Conservation (phyloP, 2,329 filamentous ascomycete species). For the Fusarium sp. region DNA sequence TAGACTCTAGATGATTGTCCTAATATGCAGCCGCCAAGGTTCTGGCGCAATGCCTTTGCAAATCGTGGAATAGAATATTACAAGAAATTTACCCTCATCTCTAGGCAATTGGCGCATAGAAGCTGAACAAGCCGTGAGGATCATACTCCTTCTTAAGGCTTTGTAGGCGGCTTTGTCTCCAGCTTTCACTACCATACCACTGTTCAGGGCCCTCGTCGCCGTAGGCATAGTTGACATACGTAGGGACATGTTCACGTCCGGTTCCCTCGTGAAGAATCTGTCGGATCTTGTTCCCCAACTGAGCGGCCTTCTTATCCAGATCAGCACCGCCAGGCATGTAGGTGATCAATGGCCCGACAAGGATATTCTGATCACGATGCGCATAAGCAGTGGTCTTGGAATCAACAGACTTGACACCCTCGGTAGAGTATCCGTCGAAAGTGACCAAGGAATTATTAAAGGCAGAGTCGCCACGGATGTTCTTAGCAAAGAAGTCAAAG, state of each 20-base stretch:
- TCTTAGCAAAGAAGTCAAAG: slow-evolving; percentile 28
- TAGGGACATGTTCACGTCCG: slow-evolving; percentile 14
- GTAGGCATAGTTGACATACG: slow-evolving; percentile 66
- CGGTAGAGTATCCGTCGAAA: slow-evolving; percentile 67
- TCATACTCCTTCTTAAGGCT: slow-evolving; percentile 65
- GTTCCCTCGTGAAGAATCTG: slow-evolving; percentile 30
- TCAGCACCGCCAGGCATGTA: slow-evolving; percentile 21
- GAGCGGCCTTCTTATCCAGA: slow-evolving; percentile 29
- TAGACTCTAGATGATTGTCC: not conserved
- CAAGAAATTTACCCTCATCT: too few relatives aligned
- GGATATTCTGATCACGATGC: slow-evolving; percentile 38
- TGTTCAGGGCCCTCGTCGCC: slow-evolving; percentile 59
- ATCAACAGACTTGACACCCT: slow-evolving; percentile 52
- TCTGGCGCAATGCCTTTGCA: too few relatives aligned
- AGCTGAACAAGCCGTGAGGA: slow-evolving; percentile 60
- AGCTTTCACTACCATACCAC: slow-evolving; percentile 65
- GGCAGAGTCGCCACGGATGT: slow-evolving; percentile 13
- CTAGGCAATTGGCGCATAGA: slow-evolving; percentile 50
- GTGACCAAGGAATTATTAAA: slow-evolving; percentile 60
- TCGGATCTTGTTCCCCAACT: slow-evolving; percentile 32
- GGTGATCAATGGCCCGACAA: slow-evolving; percentile 36
- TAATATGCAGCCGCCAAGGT: too few relatives aligned
- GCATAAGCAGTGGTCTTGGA: slow-evolving; percentile 30
- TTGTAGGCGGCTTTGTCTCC: slow-evolving; percentile 62
- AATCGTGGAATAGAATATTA: too few relatives aligned